Evolutionary conservation across 2,329 filamentous ascomycete species (phyloP), one percentile per base, ranked within the genome.

Genomic region (Cytospora mali): DNA sequence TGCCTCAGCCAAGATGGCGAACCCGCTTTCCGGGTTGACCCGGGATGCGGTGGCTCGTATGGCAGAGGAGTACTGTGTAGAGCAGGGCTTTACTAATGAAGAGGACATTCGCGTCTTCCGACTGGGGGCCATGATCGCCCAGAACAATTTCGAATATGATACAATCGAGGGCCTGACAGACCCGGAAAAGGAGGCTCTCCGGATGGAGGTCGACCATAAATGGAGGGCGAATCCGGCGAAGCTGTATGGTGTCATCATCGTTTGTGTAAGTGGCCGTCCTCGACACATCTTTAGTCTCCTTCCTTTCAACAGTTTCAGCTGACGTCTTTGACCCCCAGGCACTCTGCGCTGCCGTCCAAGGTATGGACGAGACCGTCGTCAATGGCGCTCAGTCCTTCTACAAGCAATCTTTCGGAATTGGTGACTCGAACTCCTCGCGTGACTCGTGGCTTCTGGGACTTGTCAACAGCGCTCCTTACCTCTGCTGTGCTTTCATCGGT

Each of bases 361-460:
- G 88, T 68, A 88, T 89, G 85, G 86, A 90, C 71, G 85, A 90
- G 74, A 88, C 86, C 0, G 87, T 89, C 29, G 85, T 89, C 67
- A 89, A 89, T 69, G 87, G 87, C 50, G 87, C 85, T 10, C 88
- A 90, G 67, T 79, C 85, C 27, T 89, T 89, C 72, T 90, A 88
- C 72, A 81, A 82, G 63, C 67, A 72, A 2, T 79, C 86, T 63
- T 90, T 91, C 64, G 83, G 83, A 23, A 89, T 90, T 59, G 79
- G 75, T 55, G 76, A 81, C 69, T 66, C 79, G 28, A 72, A 82
- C 46, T 80, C 80, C 39, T 76, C 81, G 56, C 69, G 75, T 60
- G 76, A 79, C 66, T 79, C 75, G 56, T 87, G 87, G 87, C 76
- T 90, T 2, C 71, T 84, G 10, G 62, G 64, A 6, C 16, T 89